A percentile compares a stretch with the other conserved stretches of the same genome.
These are phyloP conservation scores for Auxenochlorella pyrenoidosa DNA, from an alignment of 139 green algal species.

Conservation along the genomic window DNA sequence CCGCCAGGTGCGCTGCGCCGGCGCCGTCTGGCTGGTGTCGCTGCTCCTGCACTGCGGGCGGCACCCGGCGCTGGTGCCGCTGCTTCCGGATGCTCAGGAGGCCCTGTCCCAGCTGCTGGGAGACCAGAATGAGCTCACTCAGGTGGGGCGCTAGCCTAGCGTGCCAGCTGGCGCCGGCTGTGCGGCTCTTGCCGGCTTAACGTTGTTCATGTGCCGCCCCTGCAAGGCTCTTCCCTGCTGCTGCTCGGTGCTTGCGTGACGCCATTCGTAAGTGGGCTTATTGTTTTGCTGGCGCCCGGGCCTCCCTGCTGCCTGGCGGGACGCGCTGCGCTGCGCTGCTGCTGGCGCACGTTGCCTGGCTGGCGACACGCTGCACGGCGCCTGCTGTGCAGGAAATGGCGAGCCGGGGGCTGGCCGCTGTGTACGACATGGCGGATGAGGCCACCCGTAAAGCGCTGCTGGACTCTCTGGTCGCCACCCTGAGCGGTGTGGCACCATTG, in stretches of 20 bases:
- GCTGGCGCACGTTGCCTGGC: no score
- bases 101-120: slow-evolving; percentile 73
- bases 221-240: not conserved
- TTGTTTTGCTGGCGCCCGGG: no score
- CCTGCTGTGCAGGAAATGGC: slow-evolving; percentile 73
- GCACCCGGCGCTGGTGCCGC: slow-evolving; percentile 53
- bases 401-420: slow-evolving; percentile 76
- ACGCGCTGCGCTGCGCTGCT: not conserved
- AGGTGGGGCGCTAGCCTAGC: slow-evolving; percentile 54
- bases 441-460: slow-evolving; percentile 71
- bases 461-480: slow-evolving; percentile 58
- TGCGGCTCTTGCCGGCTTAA: not conserved
- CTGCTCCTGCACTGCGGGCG: slow-evolving; percentile 77
- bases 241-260: not conserved
- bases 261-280: no score
- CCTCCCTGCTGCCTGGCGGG: no score
- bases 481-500: slow-evolving; percentile 30
- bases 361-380: no score
- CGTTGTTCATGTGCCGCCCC: not conserved
- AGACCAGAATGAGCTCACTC: slow-evolving; percentile 85
- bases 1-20: slow-evolving; percentile 77
- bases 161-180: not conserved
- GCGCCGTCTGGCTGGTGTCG: slow-evolving; percentile 82
- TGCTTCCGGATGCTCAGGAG: slow-evolving; percentile 61
- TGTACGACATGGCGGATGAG: slow-evolving; percentile 80